Conservation (phyloP, 1,284 basidiomycete species). For the Papiliotrema fonsecae region DNA sequence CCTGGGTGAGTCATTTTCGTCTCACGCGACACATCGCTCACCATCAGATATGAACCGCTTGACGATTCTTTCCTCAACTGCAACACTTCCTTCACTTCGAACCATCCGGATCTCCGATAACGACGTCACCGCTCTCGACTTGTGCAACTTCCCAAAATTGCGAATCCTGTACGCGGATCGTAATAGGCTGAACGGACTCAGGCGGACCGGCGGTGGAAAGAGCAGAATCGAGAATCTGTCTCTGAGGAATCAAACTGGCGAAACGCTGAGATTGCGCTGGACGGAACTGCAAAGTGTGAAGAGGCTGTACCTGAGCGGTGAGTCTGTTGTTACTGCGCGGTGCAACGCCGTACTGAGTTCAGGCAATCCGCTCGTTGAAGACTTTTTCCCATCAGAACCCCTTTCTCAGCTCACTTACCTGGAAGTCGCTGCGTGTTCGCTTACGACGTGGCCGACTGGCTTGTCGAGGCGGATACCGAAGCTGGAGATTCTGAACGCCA, state of each 20-base stretch:
- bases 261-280: constrained; percentile 49
- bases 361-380: constrained; percentile 47
- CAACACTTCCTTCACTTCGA: constrained; percentile 62
- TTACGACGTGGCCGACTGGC: constrained; percentile 66
- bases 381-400: constrained; percentile 58
- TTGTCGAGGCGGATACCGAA: constrained; percentile 72
- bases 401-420: constrained; percentile 83
- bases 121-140: constrained; percentile 63
- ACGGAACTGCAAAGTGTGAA: constrained; percentile 82
- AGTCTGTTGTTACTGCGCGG: constrained; percentile 32
- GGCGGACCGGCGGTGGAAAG: constrained; percentile 51
- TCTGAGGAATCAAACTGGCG: constrained; percentile 71
- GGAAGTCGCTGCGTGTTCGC: constrained; percentile 84
- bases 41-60: constrained; percentile 66
- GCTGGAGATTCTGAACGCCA: constrained; percentile 85
- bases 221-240: constrained; percentile 82
- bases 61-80: constrained; percentile 15
- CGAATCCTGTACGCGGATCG: constrained; percentile 90
- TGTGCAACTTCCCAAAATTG: constrained; percentile 64
- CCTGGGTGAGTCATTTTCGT: constrained; percentile 59
- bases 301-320: constrained; percentile 88
- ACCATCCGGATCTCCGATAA: constrained; percentile 83
- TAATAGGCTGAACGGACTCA: constrained; percentile 60
- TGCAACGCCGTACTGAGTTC: background rate
- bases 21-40: background rate